Percentiles rank a stretch among this genome's conserved stretches.
Conservation (phyloP, 148 eudicot species). For the Fagopyrum tataricum region DNA sequence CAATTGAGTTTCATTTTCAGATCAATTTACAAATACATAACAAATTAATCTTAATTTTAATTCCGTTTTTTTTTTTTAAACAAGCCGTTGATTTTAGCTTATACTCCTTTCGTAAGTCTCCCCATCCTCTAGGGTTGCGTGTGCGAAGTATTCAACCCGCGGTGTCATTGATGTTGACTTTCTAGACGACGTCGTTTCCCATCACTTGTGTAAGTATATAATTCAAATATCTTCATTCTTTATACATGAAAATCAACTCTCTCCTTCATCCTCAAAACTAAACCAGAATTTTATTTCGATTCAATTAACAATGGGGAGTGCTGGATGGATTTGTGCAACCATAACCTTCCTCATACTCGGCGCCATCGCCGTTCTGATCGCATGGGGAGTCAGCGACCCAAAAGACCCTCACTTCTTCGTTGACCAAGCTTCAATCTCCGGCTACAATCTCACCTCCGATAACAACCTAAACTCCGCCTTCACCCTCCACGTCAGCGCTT, state of each 20-base stretch:
- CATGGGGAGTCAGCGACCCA: slow-evolving; percentile 14
- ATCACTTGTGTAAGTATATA: not conserved
- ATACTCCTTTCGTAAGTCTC: not conserved
- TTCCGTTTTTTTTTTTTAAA: not conserved
- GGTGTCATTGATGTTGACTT: not conserved
- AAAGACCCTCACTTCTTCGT: slow-evolving; percentile 22
- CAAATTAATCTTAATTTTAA: no score
- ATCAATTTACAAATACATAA: not conserved
- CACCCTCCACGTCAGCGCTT: slow-evolving; percentile 13
- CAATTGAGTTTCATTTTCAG: no score
- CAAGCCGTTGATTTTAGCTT: not conserved
- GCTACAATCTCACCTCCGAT: slow-evolving; percentile 24
- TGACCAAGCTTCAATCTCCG: slow-evolving; percentile 16
- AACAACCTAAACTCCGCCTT: slow-evolving; percentile 21
- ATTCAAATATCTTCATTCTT: not conserved
- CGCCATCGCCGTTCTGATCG: slow-evolving; percentile 5
- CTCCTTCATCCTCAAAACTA: not conserved
- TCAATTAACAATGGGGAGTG: not conserved
- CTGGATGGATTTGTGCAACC: not conserved
- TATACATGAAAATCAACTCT: not conserved
- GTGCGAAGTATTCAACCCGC: not conserved
- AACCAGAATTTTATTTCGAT: not conserved
- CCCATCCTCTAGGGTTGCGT: not conserved
- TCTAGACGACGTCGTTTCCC: not conserved
- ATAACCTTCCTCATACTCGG: slow-evolving; percentile 1